Evolutionary conservation across 169 alveolate species (phyloP), one percentile per base, ranked within the genome.

Genomic region (Eimeria falciformis): DNA sequence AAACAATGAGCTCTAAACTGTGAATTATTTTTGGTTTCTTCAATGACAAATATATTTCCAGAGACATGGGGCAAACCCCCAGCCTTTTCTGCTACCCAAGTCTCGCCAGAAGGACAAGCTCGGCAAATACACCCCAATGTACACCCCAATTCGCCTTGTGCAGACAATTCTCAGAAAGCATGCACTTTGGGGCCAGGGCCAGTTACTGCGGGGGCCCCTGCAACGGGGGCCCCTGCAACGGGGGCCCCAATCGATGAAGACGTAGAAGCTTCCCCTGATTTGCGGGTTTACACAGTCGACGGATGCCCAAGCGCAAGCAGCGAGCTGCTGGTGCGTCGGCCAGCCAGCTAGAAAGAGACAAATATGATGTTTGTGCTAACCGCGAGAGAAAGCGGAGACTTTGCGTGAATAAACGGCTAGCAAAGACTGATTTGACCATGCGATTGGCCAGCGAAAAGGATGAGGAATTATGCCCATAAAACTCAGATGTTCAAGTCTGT

Each of bases 261-360:
- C 65, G n/a, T 1, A 21, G n/a, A 12, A 53, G 9, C 17, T 53
- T 21, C 65, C 65, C 65, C n/a, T 53, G 65, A 17, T 3, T 21
- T 53, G 73, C 40, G 50, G 29, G 27, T 79, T 5, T 55, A 47
- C 25, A 65, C 33, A 18, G 89, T 55, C 7, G 46, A 79, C 14
- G 89, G 89, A 23, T 53, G 75, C 55, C 89, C 89, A 14, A 79
- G 29, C 17, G 73, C 89, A 29, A 55, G 75, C 89, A 79, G 43
- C 40, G 73, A 79, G 3, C 40, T 53, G 75, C 55, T 79, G 89
- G 89, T 55, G 53, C 50, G 40, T 0, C 0, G 2, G 40, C 40
- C 0, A 33, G 40, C 40, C 40, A 33, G 40, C 40, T 0, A 33
- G 40, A 33, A 0, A 33, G 40, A 33, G 2, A 33, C 4, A 33